Conservation (phyloP, 164 flowering plant species). For the Tetracentron sinense region DNA sequence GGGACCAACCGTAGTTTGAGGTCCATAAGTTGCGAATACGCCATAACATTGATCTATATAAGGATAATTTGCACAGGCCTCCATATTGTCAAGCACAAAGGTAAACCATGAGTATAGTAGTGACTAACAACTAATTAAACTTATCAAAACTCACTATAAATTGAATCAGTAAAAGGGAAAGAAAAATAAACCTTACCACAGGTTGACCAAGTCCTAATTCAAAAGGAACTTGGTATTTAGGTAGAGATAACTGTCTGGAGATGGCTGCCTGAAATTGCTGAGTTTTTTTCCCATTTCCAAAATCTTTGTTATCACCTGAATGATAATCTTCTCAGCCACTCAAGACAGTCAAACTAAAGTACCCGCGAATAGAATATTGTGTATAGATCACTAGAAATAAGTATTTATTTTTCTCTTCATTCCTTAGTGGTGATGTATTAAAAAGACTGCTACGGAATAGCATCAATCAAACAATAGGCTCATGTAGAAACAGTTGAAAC, state of each 20-base stretch:
- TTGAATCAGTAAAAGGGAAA: background rate
- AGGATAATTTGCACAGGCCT: slow-evolving; percentile 57
- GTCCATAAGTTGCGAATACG: slow-evolving; percentile 51
- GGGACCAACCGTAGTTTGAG: slow-evolving; percentile 50
- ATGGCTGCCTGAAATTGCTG: slow-evolving; percentile 26
- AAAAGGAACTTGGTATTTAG: slow-evolving; percentile 37
- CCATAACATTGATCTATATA: slow-evolving; percentile 55
- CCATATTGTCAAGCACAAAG: slow-evolving; percentile 13
- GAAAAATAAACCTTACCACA: slow-evolving; percentile 32
- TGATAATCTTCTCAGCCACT: background rate
- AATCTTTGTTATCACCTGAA: slow-evolving; percentile 36
- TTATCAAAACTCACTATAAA: background rate
- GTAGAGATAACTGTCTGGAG: slow-evolving; percentile 33
- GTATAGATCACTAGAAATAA: too few relatives aligned
- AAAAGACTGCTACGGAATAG: too few relatives aligned
- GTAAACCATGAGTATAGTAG: slow-evolving; percentile 10
- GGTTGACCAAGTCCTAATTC: slow-evolving; percentile 67
- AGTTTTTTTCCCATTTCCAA: slow-evolving; percentile 40
- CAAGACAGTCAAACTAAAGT: background rate
- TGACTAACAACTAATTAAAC: background rate
- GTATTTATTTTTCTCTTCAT: background rate
- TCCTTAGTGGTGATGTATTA: background rate
- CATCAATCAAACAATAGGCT: background rate
- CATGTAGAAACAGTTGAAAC: background rate
- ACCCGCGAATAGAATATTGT: background rate